phyloP scores from a whole-genome alignment of 495 filamentous ascomycete species.

The Aspergillus steynii region DNA sequence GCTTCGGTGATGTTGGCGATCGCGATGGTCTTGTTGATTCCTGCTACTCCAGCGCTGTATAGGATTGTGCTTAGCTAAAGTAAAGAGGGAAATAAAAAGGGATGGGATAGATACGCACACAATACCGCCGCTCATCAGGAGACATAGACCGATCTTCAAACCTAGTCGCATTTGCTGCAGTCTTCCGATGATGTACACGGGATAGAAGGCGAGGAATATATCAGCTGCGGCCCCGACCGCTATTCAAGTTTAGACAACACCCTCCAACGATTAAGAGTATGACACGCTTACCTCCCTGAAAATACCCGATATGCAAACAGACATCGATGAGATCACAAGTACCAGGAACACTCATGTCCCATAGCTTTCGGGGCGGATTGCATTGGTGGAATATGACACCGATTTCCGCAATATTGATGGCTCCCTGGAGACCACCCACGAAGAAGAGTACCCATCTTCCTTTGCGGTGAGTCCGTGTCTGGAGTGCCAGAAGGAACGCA shows the following conservation, averaged over 20 bases:
- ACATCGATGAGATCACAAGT: slow-evolving; percentile 23
- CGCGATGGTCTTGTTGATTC: slow-evolving; percentile 29
- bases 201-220: slow-evolving; percentile 35
- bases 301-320: slow-evolving; percentile 25
- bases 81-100: background rate
- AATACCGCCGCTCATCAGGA: slow-evolving; percentile 39
- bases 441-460: slow-evolving; percentile 26
- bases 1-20: slow-evolving; percentile 22
- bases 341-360: slow-evolving; percentile 25
- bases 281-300: slow-evolving; percentile 23
- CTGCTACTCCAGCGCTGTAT: slow-evolving; percentile 27
- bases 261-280: background rate
- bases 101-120: slow-evolving; percentile 26
- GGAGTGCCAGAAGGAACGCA: slow-evolving; percentile 32
- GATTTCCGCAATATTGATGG: slow-evolving; percentile 25
- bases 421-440: slow-evolving; percentile 24
- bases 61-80: background rate
- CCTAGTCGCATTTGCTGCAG: slow-evolving; percentile 29
- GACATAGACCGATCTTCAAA: slow-evolving; percentile 34
- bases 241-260: background rate
- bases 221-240: slow-evolving; percentile 32
- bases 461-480: slow-evolving; percentile 22
- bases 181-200: slow-evolving; percentile 33
- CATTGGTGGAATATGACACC: slow-evolving; percentile 30
- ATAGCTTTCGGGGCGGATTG: slow-evolving; percentile 24